These are phyloP conservation scores for Apiospora aurea DNA, from an alignment of 2,329 filamentous ascomycete species.

Conservation along the genomic window DNA sequence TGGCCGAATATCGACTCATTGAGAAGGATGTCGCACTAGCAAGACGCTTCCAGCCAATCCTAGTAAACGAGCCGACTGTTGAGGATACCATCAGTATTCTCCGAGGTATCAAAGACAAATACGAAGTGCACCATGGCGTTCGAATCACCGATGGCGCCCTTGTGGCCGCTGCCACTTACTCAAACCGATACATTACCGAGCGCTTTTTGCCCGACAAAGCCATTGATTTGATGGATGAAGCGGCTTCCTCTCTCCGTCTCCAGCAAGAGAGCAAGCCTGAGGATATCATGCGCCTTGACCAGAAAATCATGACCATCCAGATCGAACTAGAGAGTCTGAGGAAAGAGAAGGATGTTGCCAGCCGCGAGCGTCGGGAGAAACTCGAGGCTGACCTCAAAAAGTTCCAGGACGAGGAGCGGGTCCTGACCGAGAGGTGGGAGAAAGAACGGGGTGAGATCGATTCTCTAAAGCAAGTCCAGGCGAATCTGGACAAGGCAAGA, in stretches of 20 bases:
- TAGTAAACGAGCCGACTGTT: constrained; percentile 90
- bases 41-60: constrained; percentile 90
- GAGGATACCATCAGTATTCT: constrained; percentile 95
- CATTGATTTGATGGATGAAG: constrained; percentile 96
- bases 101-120: constrained; percentile 95
- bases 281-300: constrained; percentile 88
- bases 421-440: constrained; percentile 85
- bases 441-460: constrained; percentile 88
- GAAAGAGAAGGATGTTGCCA: constrained; percentile 91
- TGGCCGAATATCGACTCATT: constrained; percentile 90
- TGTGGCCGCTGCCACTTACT: constrained; percentile 89
- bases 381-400: constrained; percentile 78
- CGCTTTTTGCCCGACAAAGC: constrained; percentile 96
- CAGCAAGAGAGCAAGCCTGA: constrained; percentile 98
- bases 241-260: constrained; percentile 85
- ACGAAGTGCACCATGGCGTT: constrained; percentile 96
- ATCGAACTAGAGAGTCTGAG: constrained; percentile 94
- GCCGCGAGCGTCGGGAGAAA: constrained; percentile 85
- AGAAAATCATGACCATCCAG: constrained; percentile 96
- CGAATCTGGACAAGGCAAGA: constrained; percentile 84
- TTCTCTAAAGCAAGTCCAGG: constrained; percentile 84
- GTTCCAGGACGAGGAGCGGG: constrained; percentile 78
- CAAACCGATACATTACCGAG: constrained; percentile 96
- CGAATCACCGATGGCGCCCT: constrained; percentile 91
- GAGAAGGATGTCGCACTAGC: constrained; percentile 96